Base-by-base conservation (phyloP, 139 green algal genomes). In the Tetradesmus obliquus region DNA sequence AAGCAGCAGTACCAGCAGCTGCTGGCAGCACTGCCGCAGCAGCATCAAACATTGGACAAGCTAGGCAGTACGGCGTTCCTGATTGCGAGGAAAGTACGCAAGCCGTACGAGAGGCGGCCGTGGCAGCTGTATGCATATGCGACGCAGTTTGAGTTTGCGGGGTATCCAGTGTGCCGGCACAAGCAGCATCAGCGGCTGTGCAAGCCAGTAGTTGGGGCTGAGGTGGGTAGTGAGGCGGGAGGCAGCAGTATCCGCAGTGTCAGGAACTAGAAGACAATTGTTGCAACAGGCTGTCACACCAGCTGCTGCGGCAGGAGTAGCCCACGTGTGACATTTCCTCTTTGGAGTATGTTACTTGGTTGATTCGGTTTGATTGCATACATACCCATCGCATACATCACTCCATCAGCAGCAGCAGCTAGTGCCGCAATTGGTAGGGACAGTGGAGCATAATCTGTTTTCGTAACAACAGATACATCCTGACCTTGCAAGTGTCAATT, bases 81-180 rank as follows among this genome's bases (percentile, higher is more conserved):
- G 76, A 53, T 55, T 17, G 76, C 76, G 20, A 51, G n/a, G 8
- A 82, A 55, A 53, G 76, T 53, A 5, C 72, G 72, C 9, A 9
- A 55, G 76, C 76, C 76, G 9, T 15, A 55, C 22, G 24, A 82
- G 24, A 51, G 76, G 76, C 76, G 76, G 8, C 76, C 76, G n/a
- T 82, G 76, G 76, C 76, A 82, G 76, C 76, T 82, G 76, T 82
- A 82, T 53, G 76, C 76, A 6, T 82, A 82, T 6, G 76, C 76
- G n/a, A 82, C n/a, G 15, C 3, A 55, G 24, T 82, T 55, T 53
- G 5, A 82, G 20, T 82, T 55, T 82, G 76, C 53, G 8, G 76
- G 76, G 5, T 82, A 82, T 17, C 76, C 24, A 3, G 76, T 20
- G 76, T 82, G 76, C 76, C 20, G 6, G 24, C 6, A 82, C n/a